These are phyloP conservation scores for Cicer judaicum DNA, from an alignment of 306 rosid species.

Conservation along the genomic window DNA sequence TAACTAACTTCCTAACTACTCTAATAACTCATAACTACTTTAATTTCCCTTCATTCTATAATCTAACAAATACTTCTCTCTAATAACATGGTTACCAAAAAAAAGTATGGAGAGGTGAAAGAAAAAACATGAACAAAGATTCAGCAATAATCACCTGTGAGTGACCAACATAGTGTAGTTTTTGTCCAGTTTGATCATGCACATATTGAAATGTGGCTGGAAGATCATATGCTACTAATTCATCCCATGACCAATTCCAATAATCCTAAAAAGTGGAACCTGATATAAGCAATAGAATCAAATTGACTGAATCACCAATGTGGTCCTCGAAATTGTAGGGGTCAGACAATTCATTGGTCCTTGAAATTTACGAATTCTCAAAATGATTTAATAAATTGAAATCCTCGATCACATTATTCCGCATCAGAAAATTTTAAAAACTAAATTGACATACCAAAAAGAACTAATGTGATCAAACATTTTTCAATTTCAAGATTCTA, in stretches of 20 bases:
- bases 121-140: constrained; percentile 13
- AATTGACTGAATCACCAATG: neutral
- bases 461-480: neutral
- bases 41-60: no score
- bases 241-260: constrained; percentile 99
- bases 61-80: no score
- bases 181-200: constrained; percentile 74
- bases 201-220: constrained; percentile 83
- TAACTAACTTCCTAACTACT: no score
- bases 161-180: constrained; percentile 86
- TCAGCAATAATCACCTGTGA: constrained; percentile 74
- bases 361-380: no score
- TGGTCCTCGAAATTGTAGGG: no score
- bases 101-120: neutral
- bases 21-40: no score
- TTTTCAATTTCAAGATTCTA: neutral
- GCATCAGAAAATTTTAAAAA: no score
- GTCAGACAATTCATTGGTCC: no score
- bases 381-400: no score
- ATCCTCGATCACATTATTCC: no score
- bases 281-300: constrained; percentile 37
- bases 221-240: constrained; percentile 85
- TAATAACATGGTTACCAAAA: no score
- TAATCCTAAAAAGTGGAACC: constrained; percentile 48
- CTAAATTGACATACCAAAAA: neutral